Conservation (phyloP, 2,329 filamentous ascomycete genomes). For the Talaromyces amestolkiae region DNA sequence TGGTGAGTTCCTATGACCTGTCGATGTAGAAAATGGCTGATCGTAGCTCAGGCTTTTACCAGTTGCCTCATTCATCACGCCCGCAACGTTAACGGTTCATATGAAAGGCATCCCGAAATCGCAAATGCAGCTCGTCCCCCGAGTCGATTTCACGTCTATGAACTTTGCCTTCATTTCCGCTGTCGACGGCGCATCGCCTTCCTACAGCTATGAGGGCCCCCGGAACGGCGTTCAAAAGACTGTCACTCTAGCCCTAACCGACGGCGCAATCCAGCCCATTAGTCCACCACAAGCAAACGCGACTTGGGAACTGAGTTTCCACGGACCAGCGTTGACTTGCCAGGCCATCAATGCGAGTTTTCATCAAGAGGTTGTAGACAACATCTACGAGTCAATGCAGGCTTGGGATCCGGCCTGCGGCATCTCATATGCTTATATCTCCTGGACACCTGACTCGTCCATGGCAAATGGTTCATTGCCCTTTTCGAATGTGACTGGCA, state of each 20-base stretch:
- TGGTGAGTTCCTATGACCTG: background rate
- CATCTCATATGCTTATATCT: conserved; percentile 1
- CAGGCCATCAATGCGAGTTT: background rate
- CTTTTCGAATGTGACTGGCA: no score
- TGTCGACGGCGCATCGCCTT: no score
- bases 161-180: no score
- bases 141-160: background rate
- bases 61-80: background rate
- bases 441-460: background rate
- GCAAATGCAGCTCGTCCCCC: background rate
- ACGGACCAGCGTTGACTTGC: background rate
- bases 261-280: background rate
- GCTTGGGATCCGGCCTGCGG: background rate
- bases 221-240: no score
- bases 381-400: background rate
- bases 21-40: no score
- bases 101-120: background rate
- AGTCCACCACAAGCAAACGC: background rate
- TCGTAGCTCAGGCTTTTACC: background rate
- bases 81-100: background rate
- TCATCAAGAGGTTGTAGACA: background rate
- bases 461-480: no score
- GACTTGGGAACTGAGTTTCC: background rate
- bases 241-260: no score
- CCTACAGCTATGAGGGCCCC: no score